A percentile compares a stretch with the other conserved stretches of the same genome.
These are phyloP conservation scores for Fraxinus sp. DNA, from an alignment of 305 asterid genomes.

Conservation along the genomic window DNA sequence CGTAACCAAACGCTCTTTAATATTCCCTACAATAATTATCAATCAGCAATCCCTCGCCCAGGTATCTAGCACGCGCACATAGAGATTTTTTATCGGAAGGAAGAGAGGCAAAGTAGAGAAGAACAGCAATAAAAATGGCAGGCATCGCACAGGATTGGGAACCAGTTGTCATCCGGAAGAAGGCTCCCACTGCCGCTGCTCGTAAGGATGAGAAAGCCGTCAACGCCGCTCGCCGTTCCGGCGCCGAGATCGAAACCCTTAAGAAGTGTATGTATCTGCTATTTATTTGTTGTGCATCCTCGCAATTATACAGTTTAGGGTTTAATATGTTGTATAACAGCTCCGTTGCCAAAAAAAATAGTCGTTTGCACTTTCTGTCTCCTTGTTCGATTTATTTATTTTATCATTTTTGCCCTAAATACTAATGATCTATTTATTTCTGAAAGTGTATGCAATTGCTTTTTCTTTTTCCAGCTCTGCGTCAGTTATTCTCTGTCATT, in stretches of 20 bases:
- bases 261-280: conserved; percentile 46
- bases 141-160: conserved; percentile 93
- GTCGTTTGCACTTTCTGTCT: not conserved
- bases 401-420: not conserved
- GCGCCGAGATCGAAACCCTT: conserved; percentile 91
- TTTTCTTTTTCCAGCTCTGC: not conserved
- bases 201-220: conserved; percentile 94
- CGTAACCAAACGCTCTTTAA: too few relatives aligned
- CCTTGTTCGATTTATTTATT: not conserved
- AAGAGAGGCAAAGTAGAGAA: not conserved
- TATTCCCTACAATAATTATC: too few relatives aligned
- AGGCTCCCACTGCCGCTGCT: conserved; percentile 91
- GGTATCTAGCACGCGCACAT: not conserved
- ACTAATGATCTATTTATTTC: too few relatives aligned
- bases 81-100: not conserved
- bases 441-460: not conserved
- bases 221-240: conserved; percentile 97
- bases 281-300: not conserved
- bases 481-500: not conserved
- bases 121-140: conserved; percentile 31
- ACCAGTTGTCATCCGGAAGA: conserved; percentile 86
- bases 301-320: not conserved
- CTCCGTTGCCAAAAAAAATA: not conserved
- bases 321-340: not conserved
- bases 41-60: not conserved